phyloP scores from a whole-genome alignment of 2,329 filamentous ascomycete genomes.

The Alternaria incomplexa region DNA sequence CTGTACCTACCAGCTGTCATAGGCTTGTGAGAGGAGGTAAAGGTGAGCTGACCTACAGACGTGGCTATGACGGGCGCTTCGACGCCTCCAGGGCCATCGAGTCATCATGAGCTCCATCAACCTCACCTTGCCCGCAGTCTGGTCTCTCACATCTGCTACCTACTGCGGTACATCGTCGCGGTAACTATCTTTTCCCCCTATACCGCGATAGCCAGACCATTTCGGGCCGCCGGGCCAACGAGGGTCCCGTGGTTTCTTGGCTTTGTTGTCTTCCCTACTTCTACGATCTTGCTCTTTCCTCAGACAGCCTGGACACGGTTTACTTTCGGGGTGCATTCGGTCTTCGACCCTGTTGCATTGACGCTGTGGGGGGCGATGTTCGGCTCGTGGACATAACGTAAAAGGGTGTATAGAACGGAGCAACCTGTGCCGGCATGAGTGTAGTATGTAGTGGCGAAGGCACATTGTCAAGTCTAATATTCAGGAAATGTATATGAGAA shows the following conservation, averaged over 20 bases:
- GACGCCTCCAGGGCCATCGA: background rate
- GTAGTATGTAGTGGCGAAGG: constrained; percentile 12
- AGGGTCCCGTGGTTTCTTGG: constrained; percentile 5
- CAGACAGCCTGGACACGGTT: constrained; percentile 21
- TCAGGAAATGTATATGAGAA: background rate
- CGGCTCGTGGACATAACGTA: constrained; percentile 14
- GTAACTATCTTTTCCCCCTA: constrained; percentile 1
- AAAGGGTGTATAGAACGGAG: constrained; percentile 9
- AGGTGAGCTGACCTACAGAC: background rate
- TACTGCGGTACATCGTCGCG: constrained; percentile 20
- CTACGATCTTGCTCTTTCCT: background rate
- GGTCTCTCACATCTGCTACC: background rate
- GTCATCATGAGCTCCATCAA: background rate
- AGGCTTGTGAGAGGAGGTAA: background rate
- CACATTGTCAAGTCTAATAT: constrained; percentile 11
- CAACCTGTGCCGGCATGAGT: constrained; percentile 9
- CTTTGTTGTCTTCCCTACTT: background rate
- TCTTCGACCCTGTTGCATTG: constrained; percentile 10
- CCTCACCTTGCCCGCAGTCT: background rate
- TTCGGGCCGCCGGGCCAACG: constrained; percentile 5
- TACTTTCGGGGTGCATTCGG: background rate
- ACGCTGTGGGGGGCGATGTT: constrained; percentile 3
- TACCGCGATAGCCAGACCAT: constrained; percentile 11
- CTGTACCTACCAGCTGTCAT: background rate
- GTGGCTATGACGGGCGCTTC: background rate